A percentile compares a stretch with the other conserved stretches of the same genome.
These are phyloP conservation scores for Phaeosphaeria sp. DNA, from an alignment of 2,329 filamentous ascomycete species.

Conservation along the genomic window DNA sequence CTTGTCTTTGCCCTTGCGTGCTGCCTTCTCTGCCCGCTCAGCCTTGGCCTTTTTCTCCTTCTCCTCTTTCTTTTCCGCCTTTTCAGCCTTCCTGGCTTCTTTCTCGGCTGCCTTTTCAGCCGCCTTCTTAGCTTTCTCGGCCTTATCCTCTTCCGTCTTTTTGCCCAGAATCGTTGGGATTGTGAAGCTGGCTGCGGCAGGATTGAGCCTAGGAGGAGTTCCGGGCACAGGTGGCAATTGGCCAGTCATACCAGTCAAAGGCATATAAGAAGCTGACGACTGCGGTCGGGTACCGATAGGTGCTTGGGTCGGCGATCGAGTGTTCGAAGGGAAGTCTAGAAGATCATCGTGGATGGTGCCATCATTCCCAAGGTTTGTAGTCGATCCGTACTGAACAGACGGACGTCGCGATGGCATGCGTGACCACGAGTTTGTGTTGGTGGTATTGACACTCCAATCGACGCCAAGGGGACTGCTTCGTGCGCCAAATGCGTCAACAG, in stretches of 20 bases:
- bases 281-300: constrained; percentile 82
- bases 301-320: constrained; percentile 62
- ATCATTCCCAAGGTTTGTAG: constrained; percentile 66
- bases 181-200: constrained; percentile 87
- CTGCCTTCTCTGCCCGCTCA: constrained; percentile 40
- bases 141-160: constrained; percentile 43
- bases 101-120: constrained; percentile 47
- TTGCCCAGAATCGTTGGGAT: constrained; percentile 29
- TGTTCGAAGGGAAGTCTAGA: constrained; percentile 57
- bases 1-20: constrained; percentile 45
- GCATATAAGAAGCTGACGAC: constrained; percentile 59
- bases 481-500: constrained; percentile 46
- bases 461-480: constrained; percentile 52
- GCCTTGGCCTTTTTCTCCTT: constrained; percentile 49
- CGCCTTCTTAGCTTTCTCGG: constrained; percentile 39
- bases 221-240: constrained; percentile 39
- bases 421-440: constrained; percentile 66
- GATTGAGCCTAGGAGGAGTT: constrained; percentile 73
- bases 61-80: constrained; percentile 43
- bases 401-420: constrained; percentile 80
- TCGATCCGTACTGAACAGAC: constrained; percentile 78
- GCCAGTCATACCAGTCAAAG: constrained; percentile 20
- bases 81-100: constrained; percentile 42
- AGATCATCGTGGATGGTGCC: constrained; percentile 58
- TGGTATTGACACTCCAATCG: constrained; percentile 48